phyloP scores from a whole-genome alignment of 2,329 filamentous ascomycete genomes.

The Trichophyton verrucosum region DNA sequence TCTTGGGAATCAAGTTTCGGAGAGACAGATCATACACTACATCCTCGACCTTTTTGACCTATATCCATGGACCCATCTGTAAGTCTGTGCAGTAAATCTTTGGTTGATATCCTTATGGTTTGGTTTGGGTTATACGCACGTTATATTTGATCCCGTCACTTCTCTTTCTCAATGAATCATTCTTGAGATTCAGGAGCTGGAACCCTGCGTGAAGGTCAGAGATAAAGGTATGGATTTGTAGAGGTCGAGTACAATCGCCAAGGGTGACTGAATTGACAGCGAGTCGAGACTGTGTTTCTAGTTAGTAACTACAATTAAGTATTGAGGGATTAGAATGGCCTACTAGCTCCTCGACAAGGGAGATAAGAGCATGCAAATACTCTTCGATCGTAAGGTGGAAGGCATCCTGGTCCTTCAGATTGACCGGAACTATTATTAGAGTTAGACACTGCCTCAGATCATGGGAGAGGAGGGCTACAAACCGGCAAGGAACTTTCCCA shows the following conservation, averaged over 20 bases:
- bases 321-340: conserved; percentile 10
- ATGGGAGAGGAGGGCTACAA: conserved; percentile 16
- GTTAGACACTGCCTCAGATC: not conserved
- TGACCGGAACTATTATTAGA: conserved; percentile 58
- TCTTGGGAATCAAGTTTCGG: conserved; percentile 60
- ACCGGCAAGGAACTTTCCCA: conserved; percentile 67
- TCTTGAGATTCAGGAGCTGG: conserved; percentile 94
- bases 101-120: not conserved
- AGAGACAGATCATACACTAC: conserved; percentile 92
- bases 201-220: conserved; percentile 94
- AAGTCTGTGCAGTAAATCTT: not conserved
- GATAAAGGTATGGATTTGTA: conserved; percentile 81
- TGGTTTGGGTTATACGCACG: conserved; percentile 25
- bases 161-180: conserved; percentile 74
- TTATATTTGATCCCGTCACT: conserved; percentile 93
- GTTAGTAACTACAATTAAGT: not conserved
- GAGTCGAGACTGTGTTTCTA: conserved; percentile 50
- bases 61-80: conserved; percentile 4
- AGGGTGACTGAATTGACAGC: conserved; percentile 90
- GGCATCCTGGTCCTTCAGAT: conserved; percentile 74
- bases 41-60: conserved; percentile 94
- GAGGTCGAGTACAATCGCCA: conserved; percentile 72
- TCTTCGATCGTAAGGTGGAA: conserved; percentile 98
- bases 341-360: conserved; percentile 76
- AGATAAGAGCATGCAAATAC: conserved; percentile 79